Conservation (phyloP, 2,329 filamentous ascomycete genomes). For the Chaetomiaceae sp. region DNA sequence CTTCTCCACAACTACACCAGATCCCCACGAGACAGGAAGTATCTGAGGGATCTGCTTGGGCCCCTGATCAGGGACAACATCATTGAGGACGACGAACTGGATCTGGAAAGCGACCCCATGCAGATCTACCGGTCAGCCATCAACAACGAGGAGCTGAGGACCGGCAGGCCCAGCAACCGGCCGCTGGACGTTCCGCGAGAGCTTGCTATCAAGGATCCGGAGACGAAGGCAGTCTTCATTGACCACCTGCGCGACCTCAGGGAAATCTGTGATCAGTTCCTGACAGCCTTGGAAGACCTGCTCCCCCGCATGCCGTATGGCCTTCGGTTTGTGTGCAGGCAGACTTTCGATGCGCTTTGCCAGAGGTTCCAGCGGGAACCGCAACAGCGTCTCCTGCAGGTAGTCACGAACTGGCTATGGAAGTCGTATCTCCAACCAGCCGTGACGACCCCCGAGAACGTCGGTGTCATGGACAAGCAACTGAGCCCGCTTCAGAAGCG, state of each 20-base stretch:
- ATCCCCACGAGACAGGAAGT: constrained; percentile 87
- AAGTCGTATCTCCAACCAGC: constrained; percentile 89
- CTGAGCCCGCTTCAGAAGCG: constrained; percentile 88
- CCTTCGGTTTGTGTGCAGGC: constrained; percentile 77
- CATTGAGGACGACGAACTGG: constrained; percentile 81
- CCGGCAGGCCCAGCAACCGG: constrained; percentile 73
- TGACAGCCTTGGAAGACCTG: constrained; percentile 72
- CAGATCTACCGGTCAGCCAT: constrained; percentile 94
- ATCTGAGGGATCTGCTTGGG: constrained; percentile 78
- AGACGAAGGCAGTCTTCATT: constrained; percentile 89
- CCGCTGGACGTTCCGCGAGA: constrained; percentile 83
- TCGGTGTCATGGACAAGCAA: constrained; percentile 84
- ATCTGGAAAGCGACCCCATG: constrained; percentile 93
- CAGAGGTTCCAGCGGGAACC: constrained; percentile 75
- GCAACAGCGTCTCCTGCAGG: constrained; percentile 69
- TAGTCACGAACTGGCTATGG: constrained; percentile 90
- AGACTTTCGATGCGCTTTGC: constrained; percentile 74
- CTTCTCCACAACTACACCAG: constrained; percentile 81
- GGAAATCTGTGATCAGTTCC: constrained; percentile 90
- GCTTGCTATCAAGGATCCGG: constrained; percentile 89
- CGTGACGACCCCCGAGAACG: constrained; percentile 81
- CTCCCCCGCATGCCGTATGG: constrained; percentile 89
- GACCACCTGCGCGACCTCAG: constrained; percentile 88
- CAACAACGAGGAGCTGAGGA: constrained; percentile 94
- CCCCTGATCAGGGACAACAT: constrained; percentile 86